Evolutionary conservation across 1,284 basidiomycete species (phyloP).

Genomic region (Marasmius oreades): DNA sequence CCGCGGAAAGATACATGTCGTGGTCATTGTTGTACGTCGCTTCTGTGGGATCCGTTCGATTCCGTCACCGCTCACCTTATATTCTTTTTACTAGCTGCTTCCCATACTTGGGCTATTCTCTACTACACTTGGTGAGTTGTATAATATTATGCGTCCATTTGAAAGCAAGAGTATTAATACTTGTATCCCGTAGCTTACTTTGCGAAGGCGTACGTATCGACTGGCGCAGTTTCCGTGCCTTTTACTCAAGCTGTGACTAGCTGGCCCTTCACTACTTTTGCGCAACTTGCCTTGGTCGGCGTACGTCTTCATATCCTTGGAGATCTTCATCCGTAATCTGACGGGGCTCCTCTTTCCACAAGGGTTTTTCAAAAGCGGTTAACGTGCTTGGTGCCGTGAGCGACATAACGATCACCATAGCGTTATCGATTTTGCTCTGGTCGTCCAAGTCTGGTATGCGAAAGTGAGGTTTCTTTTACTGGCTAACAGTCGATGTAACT

Average conservation of each 20-base stretch:
- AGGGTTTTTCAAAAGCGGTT: conserved; percentile 9
- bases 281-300: neutral
- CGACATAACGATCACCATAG: conserved; percentile 9
- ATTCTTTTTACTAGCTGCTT: neutral
- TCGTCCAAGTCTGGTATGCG: conserved; percentile 11
- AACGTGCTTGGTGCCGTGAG: conserved; percentile 11
- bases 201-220: neutral
- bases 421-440: conserved; percentile 8
- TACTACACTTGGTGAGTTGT: neutral
- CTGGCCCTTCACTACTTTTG: neutral
- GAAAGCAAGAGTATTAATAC: neutral
- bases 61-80: no score
- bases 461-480: neutral
- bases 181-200: neutral
- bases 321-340: no score
- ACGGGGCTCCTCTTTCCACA: no score
- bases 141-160: no score
- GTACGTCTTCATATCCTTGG: neutral
- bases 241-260: neutral
- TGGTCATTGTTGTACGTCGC: conserved; percentile 4
- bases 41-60: no score
- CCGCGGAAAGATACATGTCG: conserved; percentile 6
- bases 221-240: neutral
- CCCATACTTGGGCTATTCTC: neutral
- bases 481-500: neutral